Conservation (phyloP, 768 basidiomycete species). For the Boletellus sp. region DNA sequence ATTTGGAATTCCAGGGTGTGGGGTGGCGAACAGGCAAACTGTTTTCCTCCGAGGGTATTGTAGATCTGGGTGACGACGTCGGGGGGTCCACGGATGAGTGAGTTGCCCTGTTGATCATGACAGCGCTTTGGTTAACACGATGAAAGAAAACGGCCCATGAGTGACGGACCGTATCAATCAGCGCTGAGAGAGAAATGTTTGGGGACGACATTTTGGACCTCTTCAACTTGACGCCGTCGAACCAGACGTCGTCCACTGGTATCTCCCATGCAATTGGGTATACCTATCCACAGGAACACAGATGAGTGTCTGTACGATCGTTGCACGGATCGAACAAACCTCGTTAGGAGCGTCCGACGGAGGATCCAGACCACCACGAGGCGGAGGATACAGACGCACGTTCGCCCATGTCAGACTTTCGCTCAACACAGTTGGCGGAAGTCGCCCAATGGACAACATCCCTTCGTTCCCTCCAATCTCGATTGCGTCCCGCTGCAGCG, state of each 20-base stretch:
- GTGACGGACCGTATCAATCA: slow-evolving; percentile 62
- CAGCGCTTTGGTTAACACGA: background rate
- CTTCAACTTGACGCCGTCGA: slow-evolving; percentile 61
- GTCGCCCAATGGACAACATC: slow-evolving; percentile 59
- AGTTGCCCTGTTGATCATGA: slow-evolving; percentile 54
- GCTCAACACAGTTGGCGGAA: slow-evolving; percentile 48
- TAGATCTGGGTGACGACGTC: slow-evolving; percentile 57
- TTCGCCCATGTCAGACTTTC: slow-evolving; percentile 62
- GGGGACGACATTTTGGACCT: slow-evolving; percentile 49
- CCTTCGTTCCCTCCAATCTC: slow-evolving; percentile 69
- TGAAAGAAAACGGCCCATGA: background rate
- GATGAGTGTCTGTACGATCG: slow-evolving; percentile 2
- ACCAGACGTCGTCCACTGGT: slow-evolving; percentile 63
- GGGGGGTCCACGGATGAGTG: slow-evolving; percentile 68
- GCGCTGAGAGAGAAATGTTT: slow-evolving; percentile 53
- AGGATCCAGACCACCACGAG: slow-evolving; percentile 51
- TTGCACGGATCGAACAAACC: slow-evolving; percentile 34
- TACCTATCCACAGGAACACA: slow-evolving; percentile 29
- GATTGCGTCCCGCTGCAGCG: slow-evolving; percentile 66
- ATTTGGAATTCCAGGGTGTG: slow-evolving; percentile 68
- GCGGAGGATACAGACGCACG: slow-evolving; percentile 50
- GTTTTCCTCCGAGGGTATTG: slow-evolving; percentile 38
- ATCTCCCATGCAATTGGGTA: slow-evolving; percentile 75
- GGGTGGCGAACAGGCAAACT: slow-evolving; percentile 55
- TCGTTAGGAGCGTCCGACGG: slow-evolving; percentile 58